Conservation (phyloP, 345 rosid genomes). For the Turnera subulata region DNA sequence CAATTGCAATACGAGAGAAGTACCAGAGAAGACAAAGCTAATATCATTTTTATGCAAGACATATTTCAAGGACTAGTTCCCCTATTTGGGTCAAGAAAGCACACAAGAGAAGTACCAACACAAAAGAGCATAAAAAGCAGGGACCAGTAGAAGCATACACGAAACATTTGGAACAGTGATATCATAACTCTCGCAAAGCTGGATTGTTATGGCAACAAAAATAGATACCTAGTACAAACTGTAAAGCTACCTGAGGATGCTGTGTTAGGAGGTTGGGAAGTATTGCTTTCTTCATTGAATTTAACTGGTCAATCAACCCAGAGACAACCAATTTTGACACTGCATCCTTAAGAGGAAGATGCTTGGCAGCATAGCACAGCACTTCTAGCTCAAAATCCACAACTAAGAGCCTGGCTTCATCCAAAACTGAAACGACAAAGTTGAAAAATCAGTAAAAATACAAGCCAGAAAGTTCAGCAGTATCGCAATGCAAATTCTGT, state of each 20-base stretch:
- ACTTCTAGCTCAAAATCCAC: constrained; percentile 71
- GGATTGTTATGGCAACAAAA: neutral
- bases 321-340: constrained; percentile 68
- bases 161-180: neutral
- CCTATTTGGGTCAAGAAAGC: neutral
- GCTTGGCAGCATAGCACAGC: constrained; percentile 69
- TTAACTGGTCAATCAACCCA: constrained; percentile 70
- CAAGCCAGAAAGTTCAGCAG: too few species aligned
- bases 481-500: too few species aligned
- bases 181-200: neutral
- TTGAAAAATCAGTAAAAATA: neutral
- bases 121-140: neutral
- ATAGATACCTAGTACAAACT: neutral
- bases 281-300: constrained; percentile 52
- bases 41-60: too few species aligned
- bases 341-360: constrained; percentile 53
- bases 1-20: too few species aligned
- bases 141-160: neutral
- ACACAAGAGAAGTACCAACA: neutral
- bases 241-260: constrained; percentile 53
- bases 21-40: too few species aligned
- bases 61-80: too few species aligned
- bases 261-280: constrained; percentile 48
- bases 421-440: constrained; percentile 46
- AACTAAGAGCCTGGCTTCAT: constrained; percentile 59